Base-by-base conservation (phyloP, 2,329 filamentous ascomycete species). In the Microsporum ferrugineum region DNA sequence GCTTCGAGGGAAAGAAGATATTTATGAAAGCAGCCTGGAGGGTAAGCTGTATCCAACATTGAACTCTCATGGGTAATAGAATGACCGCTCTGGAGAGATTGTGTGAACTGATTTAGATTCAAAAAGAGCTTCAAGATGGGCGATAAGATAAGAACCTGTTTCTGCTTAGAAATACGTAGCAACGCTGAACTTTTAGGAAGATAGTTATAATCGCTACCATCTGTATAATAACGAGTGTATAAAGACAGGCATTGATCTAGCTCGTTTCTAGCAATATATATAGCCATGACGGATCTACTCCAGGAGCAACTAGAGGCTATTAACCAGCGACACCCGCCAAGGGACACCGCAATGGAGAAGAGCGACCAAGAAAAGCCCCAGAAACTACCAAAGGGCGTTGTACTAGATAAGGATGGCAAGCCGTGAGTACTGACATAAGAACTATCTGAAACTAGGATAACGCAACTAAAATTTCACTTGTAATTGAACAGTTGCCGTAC, bases 331-430 rank as follows among this genome's bases (percentile, higher is more conserved):
- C 57, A 55, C 2, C 64, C 67, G 4, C 10, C 17, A 5, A 12
- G 3, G n/a, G 12, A 5, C 10, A 31, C 47, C n/a, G 4, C 31
- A 33, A 47, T 10, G 34, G 31, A 63, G 27, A 51, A 66, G 31
- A 49, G 68, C 10, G 65, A 66, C 63, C 66, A 71, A 39, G 64
- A 66, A 38, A 58, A 55, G 38, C 39, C 36, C 29, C 56, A 71
- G 61, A 71, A 71, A 38, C 65, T 73, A 23, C 73, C 76, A n/a
- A 77, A 75, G 53, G 77, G 77, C n/a, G 74, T 79, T n/a, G 75
- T 79, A 1, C 69, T 80, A 55, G 78, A 74, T 61, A 77, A 78
- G 64, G 76, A 79, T 68, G 78, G 78, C 60, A 80, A 80, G 68
- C 77, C 77, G 77, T 79, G 70, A 38, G 76, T 23, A 2, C 33